Evolutionary conservation across 2,329 filamentous ascomycete species (phyloP), one percentile per base, ranked within the genome.

Genomic region (Pseudopyrenochaeta lycopersici): DNA sequence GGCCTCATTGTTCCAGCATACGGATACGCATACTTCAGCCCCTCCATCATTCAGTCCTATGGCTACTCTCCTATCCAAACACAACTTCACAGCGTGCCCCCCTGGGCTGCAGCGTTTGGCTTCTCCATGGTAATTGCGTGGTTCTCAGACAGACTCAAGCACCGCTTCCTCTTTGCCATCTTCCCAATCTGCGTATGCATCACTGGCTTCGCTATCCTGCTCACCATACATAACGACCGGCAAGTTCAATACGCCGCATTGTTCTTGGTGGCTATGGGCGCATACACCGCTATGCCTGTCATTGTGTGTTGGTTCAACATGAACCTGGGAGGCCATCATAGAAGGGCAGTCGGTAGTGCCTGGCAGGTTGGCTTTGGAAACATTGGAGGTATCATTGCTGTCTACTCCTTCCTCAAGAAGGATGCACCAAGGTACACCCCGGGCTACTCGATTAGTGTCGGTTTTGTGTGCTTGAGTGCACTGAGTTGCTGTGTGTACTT

Each of bases 281-380:
- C 85, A 0, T 97, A 96, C 76, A 88, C 87, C 1, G 91, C 92
- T n/a, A 93, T 97, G 89, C 92, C 94, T 0, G 88, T 97, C 27
- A 86, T 92, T 38, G 77, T 81, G 4, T 84, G 82, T 58, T 84
- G 81, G 81, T 82, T 82, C 72, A 82, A 81, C 47, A 82, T 83
- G 80, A 84, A 84, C 51, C 72, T 84, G 1, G 78, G 81, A 11
- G 79, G 80, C 1, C 82, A 84, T 52, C 81, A 82, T 54, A 69
- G 81, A 2, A 75, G 82, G 35, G 71, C 77, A 4, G 77, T 84
- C 0, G 81, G 81, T 0, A 72, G 68, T 11, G 82, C 81, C 0
- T 83, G 79, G 78, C 81, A 83, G 54, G 74, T 83, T 15, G 79
- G 76, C 7, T 79, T 80, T 51, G 80, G 81, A 9, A 81, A 82